A percentile compares a stretch with the other conserved stretches of the same genome.
phyloP scores from a whole-genome alignment of 495 filamentous ascomycete genomes.

The Talaromyces thailandensis region DNA sequence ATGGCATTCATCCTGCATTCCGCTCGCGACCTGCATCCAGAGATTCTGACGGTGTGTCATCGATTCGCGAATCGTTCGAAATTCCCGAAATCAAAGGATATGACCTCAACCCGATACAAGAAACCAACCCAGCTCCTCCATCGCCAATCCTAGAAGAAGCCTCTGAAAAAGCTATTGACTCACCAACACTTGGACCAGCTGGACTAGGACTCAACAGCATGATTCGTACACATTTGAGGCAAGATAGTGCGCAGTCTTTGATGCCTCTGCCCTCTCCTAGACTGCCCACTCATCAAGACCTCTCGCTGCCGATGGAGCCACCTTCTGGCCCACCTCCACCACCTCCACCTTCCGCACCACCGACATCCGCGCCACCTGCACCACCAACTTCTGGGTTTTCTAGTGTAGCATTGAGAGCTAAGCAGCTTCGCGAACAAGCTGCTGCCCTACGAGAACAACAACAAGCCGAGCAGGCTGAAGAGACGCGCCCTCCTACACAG shows the following conservation, averaged over 20 bases:
- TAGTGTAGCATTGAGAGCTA: constrained; percentile 15
- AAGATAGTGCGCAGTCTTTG: constrained; percentile 73
- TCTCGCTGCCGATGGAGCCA: not conserved
- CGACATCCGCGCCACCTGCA: not conserved
- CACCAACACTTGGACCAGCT: constrained; percentile 66
- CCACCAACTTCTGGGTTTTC: constrained; percentile 8
- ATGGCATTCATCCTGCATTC: constrained; percentile 24
- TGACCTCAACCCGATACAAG: constrained; percentile 36
- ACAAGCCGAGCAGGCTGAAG: constrained; percentile 12
- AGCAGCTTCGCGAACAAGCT: constrained; percentile 23
- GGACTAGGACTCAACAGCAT: constrained; percentile 67
- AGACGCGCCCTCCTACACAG: constrained; percentile 10
- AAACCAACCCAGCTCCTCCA: constrained; percentile 13
- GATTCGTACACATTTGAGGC: constrained; percentile 78
- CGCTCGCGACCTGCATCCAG: constrained; percentile 12
- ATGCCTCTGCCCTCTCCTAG: constrained; percentile 44
- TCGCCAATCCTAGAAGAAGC: constrained; percentile 12
- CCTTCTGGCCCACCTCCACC: not conserved
- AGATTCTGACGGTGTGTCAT: constrained; percentile 5
- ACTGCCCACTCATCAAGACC: constrained; percentile 9
- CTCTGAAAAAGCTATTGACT: constrained; percentile 50
- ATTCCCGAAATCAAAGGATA: constrained; percentile 35
- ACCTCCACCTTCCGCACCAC: not conserved
- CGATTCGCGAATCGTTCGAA: constrained; percentile 6
- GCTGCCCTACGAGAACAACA: constrained; percentile 13